phyloP scores from a whole-genome alignment of 2,329 filamentous ascomycete genomes.

The Trichoderma asperellum region DNA sequence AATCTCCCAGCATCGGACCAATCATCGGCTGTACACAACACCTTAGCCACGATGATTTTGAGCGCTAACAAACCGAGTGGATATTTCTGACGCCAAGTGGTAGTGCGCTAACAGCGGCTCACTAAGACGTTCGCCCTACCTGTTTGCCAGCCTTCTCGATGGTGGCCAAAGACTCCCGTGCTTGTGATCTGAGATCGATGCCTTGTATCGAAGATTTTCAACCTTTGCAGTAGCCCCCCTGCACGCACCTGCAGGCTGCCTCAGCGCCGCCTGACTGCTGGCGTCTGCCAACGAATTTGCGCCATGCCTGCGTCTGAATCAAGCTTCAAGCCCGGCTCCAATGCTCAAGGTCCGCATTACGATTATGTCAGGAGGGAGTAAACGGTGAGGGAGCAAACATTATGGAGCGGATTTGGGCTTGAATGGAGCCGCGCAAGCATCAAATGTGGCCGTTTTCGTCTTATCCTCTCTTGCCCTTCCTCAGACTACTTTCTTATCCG shows the following conservation, averaged over 20 bases:
- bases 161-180: slow-evolving; percentile 8
- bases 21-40: slow-evolving; percentile 9
- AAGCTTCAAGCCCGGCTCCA: not conserved
- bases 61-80: slow-evolving; percentile 8
- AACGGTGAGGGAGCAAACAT: not conserved
- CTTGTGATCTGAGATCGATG: slow-evolving; percentile 20
- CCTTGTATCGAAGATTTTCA: slow-evolving; percentile 16
- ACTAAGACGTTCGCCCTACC: not conserved
- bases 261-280: not conserved
- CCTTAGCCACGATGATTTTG: not conserved
- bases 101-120: slow-evolving; percentile 23
- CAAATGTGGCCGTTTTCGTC: not conserved
- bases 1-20: slow-evolving; percentile 25
- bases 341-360: not conserved
- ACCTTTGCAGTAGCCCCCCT: not conserved
- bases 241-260: slow-evolving; percentile 4
- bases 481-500: not conserved
- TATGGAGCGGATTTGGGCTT: not conserved
- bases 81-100: not conserved
- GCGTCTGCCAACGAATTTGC: slow-evolving; percentile 7
- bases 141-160: slow-evolving; percentile 1
- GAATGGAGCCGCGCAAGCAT: slow-evolving; percentile 2
- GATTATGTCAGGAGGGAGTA: not conserved
- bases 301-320: slow-evolving; percentile 15
- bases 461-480: not conserved